Evolutionary conservation across 495 filamentous ascomycete species (phyloP).

Genomic region (Aspergillus diversus): DNA sequence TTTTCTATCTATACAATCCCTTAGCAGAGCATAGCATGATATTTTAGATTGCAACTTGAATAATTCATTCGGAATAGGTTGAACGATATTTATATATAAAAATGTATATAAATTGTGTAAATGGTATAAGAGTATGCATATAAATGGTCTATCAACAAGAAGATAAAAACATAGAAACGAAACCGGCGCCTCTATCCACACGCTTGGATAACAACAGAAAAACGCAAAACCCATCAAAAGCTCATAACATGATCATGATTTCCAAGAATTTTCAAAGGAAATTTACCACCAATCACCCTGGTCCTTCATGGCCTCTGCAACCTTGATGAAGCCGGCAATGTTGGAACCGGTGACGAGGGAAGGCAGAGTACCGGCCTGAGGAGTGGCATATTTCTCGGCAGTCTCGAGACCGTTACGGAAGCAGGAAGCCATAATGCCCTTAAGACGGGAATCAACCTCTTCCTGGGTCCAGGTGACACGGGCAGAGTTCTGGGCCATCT

Average conservation of each 20-base stretch:
- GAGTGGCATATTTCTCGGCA: conserved; percentile 81
- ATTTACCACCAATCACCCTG: conserved; percentile 95
- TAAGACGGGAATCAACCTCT: conserved; percentile 91
- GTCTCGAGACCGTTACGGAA: conserved; percentile 92
- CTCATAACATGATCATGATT: conserved; percentile 1
- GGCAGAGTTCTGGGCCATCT: conserved; percentile 98
- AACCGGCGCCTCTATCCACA: conserved; percentile 49
- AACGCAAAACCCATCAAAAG: conserved; percentile 15
- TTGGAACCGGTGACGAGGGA: conserved; percentile 91
- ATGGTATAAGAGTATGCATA: background rate
- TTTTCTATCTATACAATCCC: background rate
- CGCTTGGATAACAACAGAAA: conserved; percentile 37
- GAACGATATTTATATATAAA: background rate
- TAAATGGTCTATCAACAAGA: background rate
- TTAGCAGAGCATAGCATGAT: no score
- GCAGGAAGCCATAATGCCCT: conserved; percentile 90
- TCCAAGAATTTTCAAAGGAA: conserved; percentile 21
- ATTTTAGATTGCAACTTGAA: no score
- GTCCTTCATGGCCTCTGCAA: conserved; percentile 90
- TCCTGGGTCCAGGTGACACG: conserved; percentile 83
- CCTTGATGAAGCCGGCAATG: conserved; percentile 97
- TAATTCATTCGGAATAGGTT: no score
- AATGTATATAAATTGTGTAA: background rate
- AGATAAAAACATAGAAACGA: conserved; percentile 25
- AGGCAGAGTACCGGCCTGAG: conserved; percentile 80